Base-by-base conservation (phyloP, 495 filamentous ascomycete species). In the Cladorrhinum samala region DNA sequence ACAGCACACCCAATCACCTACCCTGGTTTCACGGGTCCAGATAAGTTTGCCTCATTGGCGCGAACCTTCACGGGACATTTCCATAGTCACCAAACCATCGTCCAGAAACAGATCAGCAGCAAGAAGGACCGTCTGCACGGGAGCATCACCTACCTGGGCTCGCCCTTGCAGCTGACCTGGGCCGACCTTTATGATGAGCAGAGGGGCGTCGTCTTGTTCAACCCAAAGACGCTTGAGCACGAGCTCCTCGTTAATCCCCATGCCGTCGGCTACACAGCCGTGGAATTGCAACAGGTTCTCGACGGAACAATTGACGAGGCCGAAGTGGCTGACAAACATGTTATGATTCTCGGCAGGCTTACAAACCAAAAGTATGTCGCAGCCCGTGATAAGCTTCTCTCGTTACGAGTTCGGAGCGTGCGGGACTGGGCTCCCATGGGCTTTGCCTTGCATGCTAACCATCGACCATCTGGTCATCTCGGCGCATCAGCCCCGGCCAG, bases 31-130 rank as follows among this genome's bases (percentile, higher is more conserved):
- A 68, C 55, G n/a, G 56, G 65, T 30, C 56, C 58, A 6, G 41
- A 56, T 57, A 47, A 48, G 38, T 67, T 67, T 49, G 56, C 53
- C 13, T 27, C 62, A 41, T 45, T 67, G 17, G 62, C 64, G 6
- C 64, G 60, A 38, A 67, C 64, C 9, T 67, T 65, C 24, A 67
- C 66, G 3, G 67, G 67, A 6, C 67, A 69, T 27, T 69, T 69
- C 33, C 65, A 69, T 36, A 63, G 53, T 25, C 67, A 69, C 27
- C 67, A 69, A 43, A 60, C 47, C 17, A 61, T 69, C 30, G 37
- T 60, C 14, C 62, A 63, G 46, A 18, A 47, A 19, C 38, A 50
- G 8, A 24, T 37, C 14, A 53, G 63, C 40, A 68, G 60, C 14
- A 25, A 27, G 19, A 33, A 33, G 20, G 11, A n/a, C 3, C 14